Conservation (phyloP, 2,329 filamentous ascomycete genomes). For the Curvularia eragrostidis region DNA sequence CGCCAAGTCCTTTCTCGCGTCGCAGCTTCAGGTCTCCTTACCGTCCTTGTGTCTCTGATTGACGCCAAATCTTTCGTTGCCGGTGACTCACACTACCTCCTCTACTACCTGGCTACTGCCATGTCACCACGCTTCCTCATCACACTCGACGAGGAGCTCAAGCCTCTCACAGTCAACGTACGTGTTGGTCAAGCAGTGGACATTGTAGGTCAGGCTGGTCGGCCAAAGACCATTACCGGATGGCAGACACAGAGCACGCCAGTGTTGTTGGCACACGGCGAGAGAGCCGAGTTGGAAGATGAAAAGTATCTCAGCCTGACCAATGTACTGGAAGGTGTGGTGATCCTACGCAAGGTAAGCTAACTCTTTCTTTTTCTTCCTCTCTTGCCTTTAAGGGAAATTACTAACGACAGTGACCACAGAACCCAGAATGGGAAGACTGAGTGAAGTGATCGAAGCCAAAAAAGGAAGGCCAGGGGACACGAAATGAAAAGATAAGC, state of each 20-base stretch:
- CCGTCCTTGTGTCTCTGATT: slow-evolving; percentile 91
- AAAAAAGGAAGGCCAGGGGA: not conserved
- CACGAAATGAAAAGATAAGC: slow-evolving; percentile 8
- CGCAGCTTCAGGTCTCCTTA: slow-evolving; percentile 84
- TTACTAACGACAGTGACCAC: slow-evolving; percentile 18
- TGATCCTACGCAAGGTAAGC: slow-evolving; percentile 94
- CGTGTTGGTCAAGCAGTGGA: slow-evolving; percentile 97
- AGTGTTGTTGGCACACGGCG: slow-evolving; percentile 90
- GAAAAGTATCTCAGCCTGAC: slow-evolving; percentile 95
- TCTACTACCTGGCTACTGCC: slow-evolving; percentile 95
- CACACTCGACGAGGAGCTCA: slow-evolving; percentile 91
- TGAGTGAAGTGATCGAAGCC: slow-evolving; percentile 24
- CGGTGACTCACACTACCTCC: slow-evolving; percentile 82
- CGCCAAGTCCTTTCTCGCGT: slow-evolving; percentile 94
- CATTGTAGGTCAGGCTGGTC: slow-evolving; percentile 94
- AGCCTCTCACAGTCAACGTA: slow-evolving; percentile 94
- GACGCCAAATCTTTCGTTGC: slow-evolving; percentile 88
- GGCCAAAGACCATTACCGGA: slow-evolving; percentile 98
- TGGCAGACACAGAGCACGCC: slow-evolving; percentile 99
- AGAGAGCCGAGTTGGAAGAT: slow-evolving; percentile 95
- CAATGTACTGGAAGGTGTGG: slow-evolving; percentile 89
- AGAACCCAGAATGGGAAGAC: slow-evolving; percentile 58
- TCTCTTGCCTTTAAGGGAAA: not conserved
- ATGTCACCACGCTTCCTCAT: slow-evolving; percentile 98
- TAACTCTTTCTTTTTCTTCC: not conserved